phyloP scores from a whole-genome alignment of 192 early-diverging fungal genomes.

The Entrophospora sp. region DNA sequence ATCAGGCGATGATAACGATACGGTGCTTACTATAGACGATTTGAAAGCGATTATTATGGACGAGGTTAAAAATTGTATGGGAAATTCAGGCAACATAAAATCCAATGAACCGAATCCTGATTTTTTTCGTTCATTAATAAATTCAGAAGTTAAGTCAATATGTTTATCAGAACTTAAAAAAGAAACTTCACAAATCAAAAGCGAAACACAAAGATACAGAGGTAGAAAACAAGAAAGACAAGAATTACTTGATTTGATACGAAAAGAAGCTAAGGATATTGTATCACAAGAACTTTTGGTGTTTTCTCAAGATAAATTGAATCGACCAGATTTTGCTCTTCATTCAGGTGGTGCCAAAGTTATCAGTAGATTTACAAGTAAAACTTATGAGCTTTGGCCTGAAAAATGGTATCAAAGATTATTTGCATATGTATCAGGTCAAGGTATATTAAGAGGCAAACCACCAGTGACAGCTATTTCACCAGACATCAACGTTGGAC shows the following conservation, averaged over 20 bases:
- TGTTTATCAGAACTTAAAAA: neutral
- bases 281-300: neutral
- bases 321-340: conserved; percentile 18
- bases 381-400: conserved; percentile 18
- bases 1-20: too few species aligned
- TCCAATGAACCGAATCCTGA: neutral
- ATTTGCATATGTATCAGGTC: conserved; percentile 10
- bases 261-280: neutral
- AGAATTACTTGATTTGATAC: conserved; percentile 10
- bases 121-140: neutral
- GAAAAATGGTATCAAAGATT: neutral
- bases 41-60: too few species aligned
- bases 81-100: neutral
- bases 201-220: neutral
- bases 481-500: conserved; percentile 47
- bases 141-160: neutral
- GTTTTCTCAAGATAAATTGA: conserved; percentile 20
- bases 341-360: conserved; percentile 10
- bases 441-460: conserved; percentile 23
- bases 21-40: too few species aligned
- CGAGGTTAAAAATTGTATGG: neutral
- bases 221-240: neutral
- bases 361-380: conserved; percentile 1
- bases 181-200: neutral
- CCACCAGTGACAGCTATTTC: conserved; percentile 34